These are phyloP conservation scores for Ogataea philodendri DNA, from an alignment of 805 yeast species.

Conservation along the genomic window DNA sequence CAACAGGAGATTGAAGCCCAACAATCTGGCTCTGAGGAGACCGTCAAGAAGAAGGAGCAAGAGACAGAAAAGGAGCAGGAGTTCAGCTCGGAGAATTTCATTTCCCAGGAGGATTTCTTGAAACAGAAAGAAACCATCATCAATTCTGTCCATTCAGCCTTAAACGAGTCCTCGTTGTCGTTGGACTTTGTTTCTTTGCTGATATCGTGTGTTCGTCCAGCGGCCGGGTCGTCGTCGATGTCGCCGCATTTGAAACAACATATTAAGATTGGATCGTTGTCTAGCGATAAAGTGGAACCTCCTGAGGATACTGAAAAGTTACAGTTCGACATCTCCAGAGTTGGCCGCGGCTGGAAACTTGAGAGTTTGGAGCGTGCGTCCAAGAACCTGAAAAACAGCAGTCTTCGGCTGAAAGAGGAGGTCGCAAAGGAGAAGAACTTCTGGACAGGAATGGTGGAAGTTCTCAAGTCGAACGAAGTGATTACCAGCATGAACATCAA, in stretches of 20 bases:
- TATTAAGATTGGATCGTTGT: slow-evolving; percentile 73
- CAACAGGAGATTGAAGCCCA: slow-evolving; percentile 40
- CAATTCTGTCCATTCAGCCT: slow-evolving; percentile 57
- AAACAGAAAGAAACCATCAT: slow-evolving; percentile 53
- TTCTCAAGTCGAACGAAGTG: slow-evolving; percentile 53
- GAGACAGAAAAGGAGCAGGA: slow-evolving; percentile 9
- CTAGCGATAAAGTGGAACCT: slow-evolving; percentile 41
- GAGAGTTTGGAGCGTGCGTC: slow-evolving; percentile 62
- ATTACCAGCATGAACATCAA: slow-evolving; percentile 66
- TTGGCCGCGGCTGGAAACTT: slow-evolving; percentile 83
- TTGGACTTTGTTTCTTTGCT: slow-evolving; percentile 84
- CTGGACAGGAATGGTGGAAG: slow-evolving; percentile 54
- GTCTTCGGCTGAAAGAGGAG: slow-evolving; percentile 50
- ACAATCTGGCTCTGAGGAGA: slow-evolving; percentile 12
- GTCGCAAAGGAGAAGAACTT: slow-evolving; percentile 60
- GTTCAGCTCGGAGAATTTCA: slow-evolving; percentile 13
- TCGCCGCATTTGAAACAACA: slow-evolving; percentile 76
- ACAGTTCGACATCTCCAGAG: slow-evolving; percentile 31
- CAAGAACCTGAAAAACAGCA: slow-evolving; percentile 48
- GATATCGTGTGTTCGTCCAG: slow-evolving; percentile 77
- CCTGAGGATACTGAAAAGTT: slow-evolving; percentile 22
- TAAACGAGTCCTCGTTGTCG: slow-evolving; percentile 86
- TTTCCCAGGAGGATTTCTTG: slow-evolving; percentile 42
- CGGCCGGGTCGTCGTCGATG: slow-evolving; percentile 83
- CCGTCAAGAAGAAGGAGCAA: slow-evolving; percentile 22